Evolutionary conservation across 441 rosid species (phyloP).

Genomic region (Populus hybrid): DNA sequence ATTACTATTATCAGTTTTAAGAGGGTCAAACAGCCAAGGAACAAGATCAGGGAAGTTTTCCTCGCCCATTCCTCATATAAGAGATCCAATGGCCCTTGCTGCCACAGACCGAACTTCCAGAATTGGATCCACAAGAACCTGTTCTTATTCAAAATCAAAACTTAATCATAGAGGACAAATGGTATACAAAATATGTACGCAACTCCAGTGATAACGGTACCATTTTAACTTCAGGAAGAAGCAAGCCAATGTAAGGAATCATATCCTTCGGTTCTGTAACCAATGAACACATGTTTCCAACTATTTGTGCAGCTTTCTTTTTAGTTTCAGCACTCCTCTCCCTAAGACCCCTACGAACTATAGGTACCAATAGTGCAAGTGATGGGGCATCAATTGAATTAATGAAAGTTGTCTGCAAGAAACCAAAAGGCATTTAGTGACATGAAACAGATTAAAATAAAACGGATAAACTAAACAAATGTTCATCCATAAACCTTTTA

Average conservation of each 20-base stretch:
- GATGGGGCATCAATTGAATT: conserved; percentile 99
- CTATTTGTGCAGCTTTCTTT: conserved; percentile 97
- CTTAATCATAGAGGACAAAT: no score
- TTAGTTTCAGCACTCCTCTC: conserved; percentile 98
- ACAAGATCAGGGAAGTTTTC: conserved; percentile 99
- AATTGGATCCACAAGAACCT: conserved; percentile 66
- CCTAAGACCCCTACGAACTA: conserved; percentile 97
- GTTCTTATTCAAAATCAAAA: no score
- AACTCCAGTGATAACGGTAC: conserved; percentile 27
- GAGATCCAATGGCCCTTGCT: conserved; percentile 98
- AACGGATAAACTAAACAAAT: conserved; percentile 14
- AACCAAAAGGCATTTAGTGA: conserved; percentile 17
- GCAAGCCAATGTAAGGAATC: conserved; percentile 87
- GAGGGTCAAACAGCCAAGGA: conserved; percentile 95
- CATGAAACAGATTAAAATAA: background rate
- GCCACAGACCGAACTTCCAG: conserved; percentile 99
- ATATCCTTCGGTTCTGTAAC: no score
- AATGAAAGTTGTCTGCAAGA: conserved; percentile 90
- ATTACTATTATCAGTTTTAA: conserved; percentile 94
- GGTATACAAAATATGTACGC: no score
- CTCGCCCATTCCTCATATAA: conserved; percentile 99
- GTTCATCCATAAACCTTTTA: conserved; percentile 31
- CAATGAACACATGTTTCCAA: conserved; percentile 51
- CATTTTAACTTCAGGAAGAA: conserved; percentile 99
- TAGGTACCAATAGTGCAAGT: conserved; percentile 94